Percentiles rank a stretch among this genome's conserved stretches.
Conservation (phyloP, 805 yeast genomes). For the Komagataella pseudopastoris region DNA sequence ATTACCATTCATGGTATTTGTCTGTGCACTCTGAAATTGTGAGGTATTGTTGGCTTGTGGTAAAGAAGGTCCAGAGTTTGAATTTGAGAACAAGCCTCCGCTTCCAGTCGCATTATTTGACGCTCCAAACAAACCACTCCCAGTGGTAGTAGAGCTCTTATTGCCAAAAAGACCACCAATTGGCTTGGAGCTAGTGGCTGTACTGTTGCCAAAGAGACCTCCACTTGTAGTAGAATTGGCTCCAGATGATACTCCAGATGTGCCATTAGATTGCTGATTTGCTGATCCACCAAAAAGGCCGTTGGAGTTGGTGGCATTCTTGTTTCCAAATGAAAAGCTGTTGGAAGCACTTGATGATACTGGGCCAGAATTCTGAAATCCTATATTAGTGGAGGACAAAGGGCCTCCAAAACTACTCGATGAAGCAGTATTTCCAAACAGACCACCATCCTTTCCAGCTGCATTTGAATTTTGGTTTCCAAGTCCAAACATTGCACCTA, state of each 20-base stretch:
- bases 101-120: slow-evolving; percentile 2
- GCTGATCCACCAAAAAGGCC: not conserved
- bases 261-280: not conserved
- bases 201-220: slow-evolving; percentile 1
- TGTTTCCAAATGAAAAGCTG: slow-evolving; percentile 1
- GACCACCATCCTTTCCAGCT: not conserved
- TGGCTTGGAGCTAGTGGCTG: slow-evolving; percentile 7
- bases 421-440: not conserved
- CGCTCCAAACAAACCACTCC: slow-evolving; percentile 10
- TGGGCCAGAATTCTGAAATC: not conserved
- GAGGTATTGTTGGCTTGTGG: not conserved
- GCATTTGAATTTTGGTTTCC: not conserved
- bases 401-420: not conserved
- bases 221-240: not conserved
- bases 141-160: slow-evolving; percentile 5
- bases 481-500: not conserved
- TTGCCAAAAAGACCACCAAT: slow-evolving; percentile 12
- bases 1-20: slow-evolving; percentile 2
- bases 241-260: not conserved
- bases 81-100: not conserved
- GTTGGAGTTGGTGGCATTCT: not conserved
- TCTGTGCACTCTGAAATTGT: not conserved
- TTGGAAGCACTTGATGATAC: not conserved
- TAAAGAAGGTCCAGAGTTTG: not conserved
- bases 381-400: not conserved